Percentiles rank a stretch among this genome's conserved stretches.
phyloP scores from a whole-genome alignment of 1,139 yeast genomes.

The Yamadazyma jaroonii region DNA sequence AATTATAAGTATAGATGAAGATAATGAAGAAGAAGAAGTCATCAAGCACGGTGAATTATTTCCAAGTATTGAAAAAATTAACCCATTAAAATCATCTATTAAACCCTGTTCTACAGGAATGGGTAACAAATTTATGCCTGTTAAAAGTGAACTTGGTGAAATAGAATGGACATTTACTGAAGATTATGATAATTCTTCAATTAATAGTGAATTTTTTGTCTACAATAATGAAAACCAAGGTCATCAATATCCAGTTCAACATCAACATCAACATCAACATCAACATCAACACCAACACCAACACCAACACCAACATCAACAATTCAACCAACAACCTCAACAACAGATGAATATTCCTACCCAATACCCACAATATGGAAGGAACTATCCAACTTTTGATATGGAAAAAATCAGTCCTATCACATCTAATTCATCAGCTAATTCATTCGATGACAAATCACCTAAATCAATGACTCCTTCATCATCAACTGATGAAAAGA shows the following conservation, averaged over 20 bases:
- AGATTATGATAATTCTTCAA: constrained; percentile 16
- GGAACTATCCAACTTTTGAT: background rate
- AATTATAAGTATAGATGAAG: background rate
- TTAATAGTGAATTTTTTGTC: constrained; percentile 4
- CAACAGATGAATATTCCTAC: background rate
- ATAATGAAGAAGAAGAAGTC: background rate
- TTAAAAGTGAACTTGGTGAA: constrained; percentile 52
- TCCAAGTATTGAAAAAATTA: constrained; percentile 10
- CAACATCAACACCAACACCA: constrained; percentile 12
- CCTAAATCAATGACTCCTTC: constrained; percentile 14
- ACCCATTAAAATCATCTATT: constrained; percentile 11
- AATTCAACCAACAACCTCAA: background rate
- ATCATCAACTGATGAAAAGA: constrained; percentile 21
- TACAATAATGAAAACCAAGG: background rate
- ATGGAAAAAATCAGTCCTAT: constrained; percentile 26
- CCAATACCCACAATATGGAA: too few species aligned
- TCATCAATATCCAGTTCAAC: background rate
- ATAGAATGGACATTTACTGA: constrained; percentile 58
- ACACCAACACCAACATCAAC: background rate
- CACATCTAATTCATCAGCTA: constrained; percentile 48
- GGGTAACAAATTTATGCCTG: constrained; percentile 48
- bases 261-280: background rate
- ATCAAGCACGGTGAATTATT: constrained; percentile 6
- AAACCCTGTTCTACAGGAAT: constrained; percentile 50
- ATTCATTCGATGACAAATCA: constrained; percentile 18